Conservation (phyloP, 2,329 filamentous ascomycete species). For the Cladophialophora immunda region DNA sequence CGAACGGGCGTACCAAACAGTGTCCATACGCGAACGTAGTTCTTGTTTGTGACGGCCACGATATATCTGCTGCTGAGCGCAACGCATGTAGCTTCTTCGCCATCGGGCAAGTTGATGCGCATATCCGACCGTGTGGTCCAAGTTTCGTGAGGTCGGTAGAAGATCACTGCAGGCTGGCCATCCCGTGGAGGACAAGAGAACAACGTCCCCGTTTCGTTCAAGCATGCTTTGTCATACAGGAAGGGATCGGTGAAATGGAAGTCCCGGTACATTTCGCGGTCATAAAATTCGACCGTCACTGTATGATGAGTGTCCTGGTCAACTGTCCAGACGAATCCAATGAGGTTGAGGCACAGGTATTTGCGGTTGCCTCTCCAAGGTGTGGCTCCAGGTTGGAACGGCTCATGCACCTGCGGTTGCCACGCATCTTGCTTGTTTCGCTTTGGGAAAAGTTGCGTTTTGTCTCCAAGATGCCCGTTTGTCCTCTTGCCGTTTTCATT, state of each 20-base stretch:
- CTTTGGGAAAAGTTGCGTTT: constrained; percentile 58
- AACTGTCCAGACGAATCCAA: constrained; percentile 96
- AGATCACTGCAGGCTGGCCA: constrained; percentile 77
- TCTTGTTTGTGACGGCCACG: constrained; percentile 83
- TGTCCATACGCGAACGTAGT: constrained; percentile 92
- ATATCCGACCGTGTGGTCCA: constrained; percentile 93
- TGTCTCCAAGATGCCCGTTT: constrained; percentile 58
- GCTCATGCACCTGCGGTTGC: constrained; percentile 76
- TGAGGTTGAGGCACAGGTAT: constrained; percentile 91
- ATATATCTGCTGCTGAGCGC: constrained; percentile 91
- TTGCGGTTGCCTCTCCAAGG: constrained; percentile 95
- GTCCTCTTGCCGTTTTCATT: constrained; percentile 71
- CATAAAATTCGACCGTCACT: constrained; percentile 96
- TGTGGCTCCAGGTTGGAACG: constrained; percentile 94
- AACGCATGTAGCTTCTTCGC: constrained; percentile 87
- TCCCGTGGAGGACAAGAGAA: constrained; percentile 54
- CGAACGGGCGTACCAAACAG: constrained; percentile 89
- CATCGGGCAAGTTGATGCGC: constrained; percentile 84
- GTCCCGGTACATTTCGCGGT: constrained; percentile 88
- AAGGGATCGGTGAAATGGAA: constrained; percentile 98
- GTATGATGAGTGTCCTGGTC: constrained; percentile 94
- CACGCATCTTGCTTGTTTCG: constrained; percentile 59
- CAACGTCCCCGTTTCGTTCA: constrained; percentile 62
- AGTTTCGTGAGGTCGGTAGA: constrained; percentile 95
- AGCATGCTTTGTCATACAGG: constrained; percentile 93